Percentiles rank a stretch among this genome's conserved stretches.
These are phyloP conservation scores for Nicotiana paniculata DNA, from an alignment of 257 asterid genomes.

Conservation along the genomic window DNA sequence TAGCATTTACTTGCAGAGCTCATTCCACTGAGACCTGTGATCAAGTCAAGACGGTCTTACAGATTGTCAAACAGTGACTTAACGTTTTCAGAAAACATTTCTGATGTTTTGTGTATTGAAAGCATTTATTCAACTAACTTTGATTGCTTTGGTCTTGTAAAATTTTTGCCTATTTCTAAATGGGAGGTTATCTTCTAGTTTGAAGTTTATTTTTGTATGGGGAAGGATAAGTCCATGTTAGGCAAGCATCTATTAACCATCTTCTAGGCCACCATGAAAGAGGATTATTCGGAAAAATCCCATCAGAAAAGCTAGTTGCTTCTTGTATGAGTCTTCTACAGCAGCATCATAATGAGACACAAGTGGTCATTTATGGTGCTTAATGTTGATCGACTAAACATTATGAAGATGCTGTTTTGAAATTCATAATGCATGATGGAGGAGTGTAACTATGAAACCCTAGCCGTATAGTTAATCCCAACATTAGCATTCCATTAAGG, in stretches of 20 bases:
- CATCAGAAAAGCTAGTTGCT: background rate
- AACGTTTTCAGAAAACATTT: too few species aligned
- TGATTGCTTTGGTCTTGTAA: too few species aligned
- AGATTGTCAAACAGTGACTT: too few species aligned
- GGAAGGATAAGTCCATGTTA: too few species aligned
- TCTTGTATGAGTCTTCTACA: background rate
- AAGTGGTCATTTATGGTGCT: background rate
- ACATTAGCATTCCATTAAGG: background rate
- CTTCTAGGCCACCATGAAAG: background rate
- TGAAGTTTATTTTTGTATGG: too few species aligned
- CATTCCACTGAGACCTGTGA: too few species aligned
- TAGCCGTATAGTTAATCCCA: background rate
- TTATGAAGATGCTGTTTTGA: background rate
- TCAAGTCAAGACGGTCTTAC: too few species aligned
- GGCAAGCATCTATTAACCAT: background rate
- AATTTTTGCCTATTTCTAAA: too few species aligned
- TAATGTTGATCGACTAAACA: background rate
- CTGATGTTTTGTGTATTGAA: too few species aligned
- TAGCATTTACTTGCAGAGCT: too few species aligned
- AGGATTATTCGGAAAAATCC: background rate
- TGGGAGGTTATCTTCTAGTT: too few species aligned
- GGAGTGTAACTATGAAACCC: background rate
- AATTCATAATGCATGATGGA: background rate
- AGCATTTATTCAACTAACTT: too few species aligned
- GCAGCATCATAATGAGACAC: background rate